Conservation (phyloP, 306 rosid genomes). For the Rosa rugosa region DNA sequence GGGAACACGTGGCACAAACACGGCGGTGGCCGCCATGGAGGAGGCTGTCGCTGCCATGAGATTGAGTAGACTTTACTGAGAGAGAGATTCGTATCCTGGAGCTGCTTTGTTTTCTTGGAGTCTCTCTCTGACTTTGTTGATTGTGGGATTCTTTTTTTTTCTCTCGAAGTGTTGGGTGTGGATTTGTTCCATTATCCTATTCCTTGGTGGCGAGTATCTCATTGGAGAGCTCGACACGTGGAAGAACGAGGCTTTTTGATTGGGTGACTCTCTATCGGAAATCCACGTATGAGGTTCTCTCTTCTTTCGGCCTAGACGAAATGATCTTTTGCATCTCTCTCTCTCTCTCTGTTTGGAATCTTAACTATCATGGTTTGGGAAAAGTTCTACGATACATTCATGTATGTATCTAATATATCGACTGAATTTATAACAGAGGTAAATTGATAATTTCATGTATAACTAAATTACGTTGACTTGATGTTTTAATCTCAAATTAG, state of each 20-base stretch:
- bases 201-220: neutral
- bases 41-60: slow-evolving; percentile 63
- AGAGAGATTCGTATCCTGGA: slow-evolving; percentile 17
- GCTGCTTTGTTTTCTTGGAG: neutral
- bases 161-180: slow-evolving; percentile 26
- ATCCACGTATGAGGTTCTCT: slow-evolving; percentile 40
- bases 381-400: too few relatives aligned
- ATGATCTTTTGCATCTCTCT: neutral
- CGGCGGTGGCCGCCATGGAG: slow-evolving; percentile 56
- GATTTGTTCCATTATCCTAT: slow-evolving; percentile 50
- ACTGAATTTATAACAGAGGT: too few relatives aligned
- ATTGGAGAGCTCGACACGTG: slow-evolving; percentile 54
- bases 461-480: too few relatives aligned
- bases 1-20: slow-evolving; percentile 43
- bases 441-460: too few relatives aligned
- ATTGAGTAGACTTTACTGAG: neutral
- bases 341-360: neutral
- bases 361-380: neutral
- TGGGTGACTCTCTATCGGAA: slow-evolving; percentile 71
- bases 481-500: too few relatives aligned
- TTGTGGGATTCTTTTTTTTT: neutral
- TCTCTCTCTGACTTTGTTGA: slow-evolving; percentile 21
- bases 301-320: neutral
- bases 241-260: slow-evolving; percentile 28
- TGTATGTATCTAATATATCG: too few relatives aligned